phyloP scores from a whole-genome alignment of 1,284 basidiomycete genomes.

The Neotropicomus parvogracilis region DNA sequence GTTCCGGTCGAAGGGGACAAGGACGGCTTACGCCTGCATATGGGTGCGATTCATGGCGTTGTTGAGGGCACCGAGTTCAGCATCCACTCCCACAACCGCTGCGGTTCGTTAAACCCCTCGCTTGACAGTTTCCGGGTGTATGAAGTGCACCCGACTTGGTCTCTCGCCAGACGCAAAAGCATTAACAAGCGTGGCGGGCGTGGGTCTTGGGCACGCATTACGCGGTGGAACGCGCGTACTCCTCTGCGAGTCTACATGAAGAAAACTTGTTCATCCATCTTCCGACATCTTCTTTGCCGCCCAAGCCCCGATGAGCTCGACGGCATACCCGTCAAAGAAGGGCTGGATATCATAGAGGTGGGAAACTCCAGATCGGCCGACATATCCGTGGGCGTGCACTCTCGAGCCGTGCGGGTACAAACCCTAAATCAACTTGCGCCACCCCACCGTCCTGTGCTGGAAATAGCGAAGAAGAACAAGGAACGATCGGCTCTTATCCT shows the following conservation, averaged over 20 bases:
- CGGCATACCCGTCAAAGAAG: conserved; percentile 28
- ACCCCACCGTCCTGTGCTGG: conserved; percentile 32
- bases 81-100: conserved; percentile 55
- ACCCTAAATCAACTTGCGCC: conserved; percentile 37
- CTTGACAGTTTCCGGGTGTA: conserved; percentile 47
- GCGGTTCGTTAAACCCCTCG: conserved; percentile 52
- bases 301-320: conserved; percentile 26
- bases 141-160: conserved; percentile 57
- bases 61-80: conserved; percentile 57
- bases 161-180: conserved; percentile 43
- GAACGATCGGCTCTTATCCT: conserved; percentile 35
- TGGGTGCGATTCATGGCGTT: conserved; percentile 58
- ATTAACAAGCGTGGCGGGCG: conserved; percentile 32
- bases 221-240: conserved; percentile 50
- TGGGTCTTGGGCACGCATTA: conserved; percentile 54
- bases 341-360: conserved; percentile 38
- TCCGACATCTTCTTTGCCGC: conserved; percentile 37
- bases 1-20: conserved; percentile 42
- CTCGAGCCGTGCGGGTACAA: conserved; percentile 37
- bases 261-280: conserved; percentile 37
- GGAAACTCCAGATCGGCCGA: conserved; percentile 36
- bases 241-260: conserved; percentile 47
- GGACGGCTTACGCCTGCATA: conserved; percentile 44
- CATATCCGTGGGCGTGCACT: conserved; percentile 38
- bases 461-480: conserved; percentile 35